phyloP scores from a whole-genome alignment of 1,139 yeast species.

The Hemisphaericaspora lyxosophila region DNA sequence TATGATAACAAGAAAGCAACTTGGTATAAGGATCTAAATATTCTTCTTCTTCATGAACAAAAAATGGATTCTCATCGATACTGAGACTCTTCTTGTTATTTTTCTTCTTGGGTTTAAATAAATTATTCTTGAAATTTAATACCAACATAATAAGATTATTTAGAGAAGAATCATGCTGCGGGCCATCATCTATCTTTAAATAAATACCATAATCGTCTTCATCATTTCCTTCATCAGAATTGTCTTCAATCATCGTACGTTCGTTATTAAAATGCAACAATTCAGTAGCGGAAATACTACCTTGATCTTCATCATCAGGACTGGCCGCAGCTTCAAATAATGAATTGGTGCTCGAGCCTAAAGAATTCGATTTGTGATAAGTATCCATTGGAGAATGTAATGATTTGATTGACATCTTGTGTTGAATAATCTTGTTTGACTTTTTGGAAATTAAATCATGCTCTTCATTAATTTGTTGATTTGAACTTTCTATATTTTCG shows the following conservation, averaged over 20 bases:
- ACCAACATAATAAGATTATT: constrained; percentile 12
- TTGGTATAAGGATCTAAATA: constrained; percentile 14
- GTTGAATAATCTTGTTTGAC: constrained; percentile 31
- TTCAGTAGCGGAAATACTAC: constrained; percentile 14
- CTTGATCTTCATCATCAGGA: constrained; percentile 14
- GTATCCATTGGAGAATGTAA: constrained; percentile 14
- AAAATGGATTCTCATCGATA: constrained; percentile 11
- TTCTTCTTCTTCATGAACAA: constrained; percentile 6
- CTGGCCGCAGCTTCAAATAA: constrained; percentile 13
- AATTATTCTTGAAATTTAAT: constrained; percentile 12
- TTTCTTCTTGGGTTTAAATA: constrained; percentile 5
- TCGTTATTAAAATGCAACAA: constrained; percentile 9
- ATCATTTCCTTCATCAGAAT: constrained; percentile 5
- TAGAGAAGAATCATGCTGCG: constrained; percentile 5
- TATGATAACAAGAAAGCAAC: constrained; percentile 10
- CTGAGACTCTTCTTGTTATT: constrained; percentile 4
- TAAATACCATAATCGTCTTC: constrained; percentile 9
- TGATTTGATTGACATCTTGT: constrained; percentile 37
- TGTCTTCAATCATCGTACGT: constrained; percentile 1
- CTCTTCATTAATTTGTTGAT: constrained; percentile 32
- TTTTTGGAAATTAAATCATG: constrained; percentile 30
- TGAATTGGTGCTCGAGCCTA: constrained; percentile 9
- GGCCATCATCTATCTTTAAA: constrained; percentile 4
- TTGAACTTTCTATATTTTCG: constrained; percentile 35
- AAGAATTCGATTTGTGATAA: constrained; percentile 5